Evolutionary conservation across 805 yeast species (phyloP), one percentile per base, ranked within the genome.

Genomic region (Lipomyces lipofer): DNA sequence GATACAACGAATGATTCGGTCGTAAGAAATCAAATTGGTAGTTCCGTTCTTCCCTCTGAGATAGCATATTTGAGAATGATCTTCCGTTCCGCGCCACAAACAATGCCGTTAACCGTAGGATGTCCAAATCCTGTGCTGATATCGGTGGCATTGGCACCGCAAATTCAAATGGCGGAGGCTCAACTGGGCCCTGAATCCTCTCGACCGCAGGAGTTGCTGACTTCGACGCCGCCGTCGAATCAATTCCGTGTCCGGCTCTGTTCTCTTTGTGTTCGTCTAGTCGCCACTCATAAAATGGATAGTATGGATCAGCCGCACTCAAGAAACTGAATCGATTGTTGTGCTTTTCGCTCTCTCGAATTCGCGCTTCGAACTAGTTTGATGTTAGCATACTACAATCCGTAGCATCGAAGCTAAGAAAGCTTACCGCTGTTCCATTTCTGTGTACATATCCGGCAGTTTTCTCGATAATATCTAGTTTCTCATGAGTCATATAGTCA

Each of bases 41-140:
- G 25, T 76, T 68, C 38, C 60, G 47, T 8, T 59, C 51, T 35
- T 65, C 71, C 3, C 63, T 43, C 32, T 67, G 63, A 9, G 62
- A 67, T 30, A 84, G 75, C 1, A 69, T 66, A 2, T 69, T 65
- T 19, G 79, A 67, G 51, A 79, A 78, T 10, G 64, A 66, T 1
- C 71, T 69, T 0, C 88, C 88, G 64, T 87, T 83, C 15, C 74
- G 66, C 0, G 89, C 87, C 1, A 80, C 80, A 63, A 78, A 82
- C 49, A 81, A 75, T 0, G 97, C 97, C 1, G 91, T 81, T 2
- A 82, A 64, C 66, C 87, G 86, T 40, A 92, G 77, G 9, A 86
- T 74, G 25, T 85, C 85, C 25, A 86, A 69, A 67, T 90, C 96
- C 28, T 76, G 71, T 0, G 78, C 66, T 0, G 92, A 80, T 2